These are phyloP conservation scores for Xylaria digitata DNA, from an alignment of 2,329 filamentous ascomycete genomes.

Conservation along the genomic window DNA sequence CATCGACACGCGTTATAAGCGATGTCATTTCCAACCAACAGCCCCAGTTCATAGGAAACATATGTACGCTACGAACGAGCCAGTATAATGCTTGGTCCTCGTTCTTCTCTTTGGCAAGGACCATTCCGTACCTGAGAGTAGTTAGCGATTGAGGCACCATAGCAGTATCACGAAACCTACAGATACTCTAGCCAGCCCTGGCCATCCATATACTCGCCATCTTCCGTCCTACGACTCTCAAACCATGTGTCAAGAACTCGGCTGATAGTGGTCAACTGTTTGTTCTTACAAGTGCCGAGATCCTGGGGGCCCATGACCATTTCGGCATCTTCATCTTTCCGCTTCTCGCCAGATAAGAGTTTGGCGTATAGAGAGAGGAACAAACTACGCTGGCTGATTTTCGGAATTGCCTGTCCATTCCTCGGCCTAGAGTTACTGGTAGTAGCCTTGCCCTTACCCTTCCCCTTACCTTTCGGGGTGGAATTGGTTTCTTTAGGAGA, in stretches of 20 bases:
- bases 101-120: constrained; percentile 90
- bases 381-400: constrained; percentile 87
- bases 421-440: constrained; percentile 41
- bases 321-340: constrained; percentile 94
- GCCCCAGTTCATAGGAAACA: constrained; percentile 96
- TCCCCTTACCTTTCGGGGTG: constrained; percentile 70
- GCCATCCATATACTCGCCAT: constrained; percentile 69
- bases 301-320: constrained; percentile 97
- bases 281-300: constrained; percentile 84
- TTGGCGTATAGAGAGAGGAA: constrained; percentile 95
- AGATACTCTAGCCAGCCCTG: constrained; percentile 96
- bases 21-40: constrained; percentile 94
- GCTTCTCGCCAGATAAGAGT: constrained; percentile 92
- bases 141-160: constrained; percentile 31
- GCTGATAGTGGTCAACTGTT: constrained; percentile 81
- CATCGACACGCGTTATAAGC: constrained; percentile 81
- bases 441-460: constrained; percentile 73
- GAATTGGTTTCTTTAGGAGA: constrained; percentile 58
- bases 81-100: constrained; percentile 85
- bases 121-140: constrained; percentile 77
- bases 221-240: constrained; percentile 68
- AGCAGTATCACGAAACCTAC: constrained; percentile 51
- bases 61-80: constrained; percentile 87
- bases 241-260: constrained; percentile 86
- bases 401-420: constrained; percentile 56